Conservation (phyloP, 108 stramenopile genomes). For the Nitzschia inconspicua region DNA sequence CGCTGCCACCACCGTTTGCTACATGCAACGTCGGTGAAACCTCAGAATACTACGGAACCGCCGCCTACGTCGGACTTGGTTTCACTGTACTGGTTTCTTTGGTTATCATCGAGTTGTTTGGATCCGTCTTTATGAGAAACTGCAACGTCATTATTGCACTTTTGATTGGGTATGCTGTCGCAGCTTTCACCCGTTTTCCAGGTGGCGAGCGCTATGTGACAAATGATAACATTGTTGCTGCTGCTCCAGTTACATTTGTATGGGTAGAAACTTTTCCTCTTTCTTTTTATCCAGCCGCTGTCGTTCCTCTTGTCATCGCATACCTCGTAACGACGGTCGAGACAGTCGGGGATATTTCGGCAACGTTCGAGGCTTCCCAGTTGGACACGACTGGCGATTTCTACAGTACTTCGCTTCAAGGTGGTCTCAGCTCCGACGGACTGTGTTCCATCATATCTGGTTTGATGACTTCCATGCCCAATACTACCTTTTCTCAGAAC, state of each 20-base stretch:
- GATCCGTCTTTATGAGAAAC: constrained; percentile 29
- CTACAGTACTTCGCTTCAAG: constrained; percentile 32
- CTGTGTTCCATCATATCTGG: constrained; percentile 39
- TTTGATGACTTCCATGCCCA: constrained; percentile 41
- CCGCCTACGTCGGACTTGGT: constrained; percentile 66
- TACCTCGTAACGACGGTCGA: constrained; percentile 48
- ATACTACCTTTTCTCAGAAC: constrained; percentile 57
- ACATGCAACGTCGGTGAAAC: constrained; percentile 43
- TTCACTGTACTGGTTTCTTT: constrained; percentile 50
- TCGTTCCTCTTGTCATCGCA: constrained; percentile 42
- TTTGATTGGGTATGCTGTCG: constrained; percentile 30
- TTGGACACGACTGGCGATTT: constrained; percentile 23
- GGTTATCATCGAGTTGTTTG: constrained; percentile 45
- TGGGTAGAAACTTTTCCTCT: constrained; percentile 52
- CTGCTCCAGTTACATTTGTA: constrained; percentile 36
- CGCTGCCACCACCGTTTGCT: constrained; percentile 30
- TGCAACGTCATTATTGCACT: constrained; percentile 30
- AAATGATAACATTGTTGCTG: constrained; percentile 24
- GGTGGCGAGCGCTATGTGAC: constrained; percentile 23
- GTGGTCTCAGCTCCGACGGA: constrained; percentile 46
- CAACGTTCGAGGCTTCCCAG: constrained; percentile 31
- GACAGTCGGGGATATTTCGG: constrained; percentile 51
- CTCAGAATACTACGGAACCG: constrained; percentile 32
- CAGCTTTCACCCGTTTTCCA: constrained; percentile 13
- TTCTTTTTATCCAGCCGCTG: constrained; percentile 34